A percentile compares a stretch with the other conserved stretches of the same genome.
These are phyloP conservation scores for Ascochyta pisi DNA, from an alignment of 2,329 filamentous ascomycete genomes.

Conservation along the genomic window DNA sequence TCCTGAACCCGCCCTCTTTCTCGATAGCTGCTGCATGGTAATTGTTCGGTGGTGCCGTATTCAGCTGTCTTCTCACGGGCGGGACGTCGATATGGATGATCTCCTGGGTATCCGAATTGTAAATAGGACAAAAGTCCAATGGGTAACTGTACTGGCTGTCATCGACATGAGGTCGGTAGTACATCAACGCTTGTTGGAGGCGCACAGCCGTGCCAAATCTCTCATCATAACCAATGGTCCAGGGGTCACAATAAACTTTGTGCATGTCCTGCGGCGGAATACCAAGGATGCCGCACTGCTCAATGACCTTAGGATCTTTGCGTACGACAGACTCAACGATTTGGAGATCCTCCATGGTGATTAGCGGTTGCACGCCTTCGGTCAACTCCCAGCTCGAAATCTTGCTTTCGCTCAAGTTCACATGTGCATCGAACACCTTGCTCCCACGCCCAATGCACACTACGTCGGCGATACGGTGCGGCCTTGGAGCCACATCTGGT, in stretches of 20 bases:
- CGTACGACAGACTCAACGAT: constrained; percentile 78
- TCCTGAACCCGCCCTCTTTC: constrained; percentile 76
- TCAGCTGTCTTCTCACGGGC: constrained; percentile 75
- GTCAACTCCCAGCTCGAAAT: constrained; percentile 78
- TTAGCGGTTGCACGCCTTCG: constrained; percentile 83
- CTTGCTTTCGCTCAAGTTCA: constrained; percentile 72
- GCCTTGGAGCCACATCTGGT: constrained; percentile 66
- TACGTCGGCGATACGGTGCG: constrained; percentile 77
- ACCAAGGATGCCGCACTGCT: constrained; percentile 84
- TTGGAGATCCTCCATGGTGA: constrained; percentile 89
- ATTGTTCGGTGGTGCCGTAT: constrained; percentile 74
- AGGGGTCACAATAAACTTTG: constrained; percentile 95
- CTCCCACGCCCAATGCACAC: constrained; percentile 81
- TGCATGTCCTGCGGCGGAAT: constrained; percentile 85
- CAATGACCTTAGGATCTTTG: constrained; percentile 83
- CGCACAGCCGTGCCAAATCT: constrained; percentile 80
- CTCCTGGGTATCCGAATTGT: constrained; percentile 77
- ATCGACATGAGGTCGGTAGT: constrained; percentile 85
- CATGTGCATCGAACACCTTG: constrained; percentile 81
- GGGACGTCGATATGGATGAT: constrained; percentile 87
- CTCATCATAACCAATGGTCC: constrained; percentile 95
- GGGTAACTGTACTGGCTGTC: constrained; percentile 91
- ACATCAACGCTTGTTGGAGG: constrained; percentile 93
- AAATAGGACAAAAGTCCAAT: constrained; percentile 93
- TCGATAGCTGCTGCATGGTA: constrained; percentile 79